These are phyloP conservation scores for Penicillium coprophilum DNA, from an alignment of 495 filamentous ascomycete species.

Conservation along the genomic window DNA sequence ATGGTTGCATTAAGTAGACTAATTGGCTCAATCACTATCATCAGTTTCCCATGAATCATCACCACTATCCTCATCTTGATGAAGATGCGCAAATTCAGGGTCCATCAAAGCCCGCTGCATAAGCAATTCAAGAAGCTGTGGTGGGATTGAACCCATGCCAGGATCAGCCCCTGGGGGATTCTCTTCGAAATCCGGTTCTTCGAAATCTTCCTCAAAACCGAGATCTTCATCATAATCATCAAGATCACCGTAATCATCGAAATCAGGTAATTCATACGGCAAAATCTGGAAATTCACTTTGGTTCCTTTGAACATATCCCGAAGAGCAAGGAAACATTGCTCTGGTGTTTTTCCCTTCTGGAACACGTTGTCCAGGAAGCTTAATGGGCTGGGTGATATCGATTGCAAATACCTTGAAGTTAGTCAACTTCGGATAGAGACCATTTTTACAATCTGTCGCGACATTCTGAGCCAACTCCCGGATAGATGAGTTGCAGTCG, in stretches of 20 bases:
- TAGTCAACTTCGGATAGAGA: conserved; percentile 17
- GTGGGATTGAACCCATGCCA: conserved; percentile 1
- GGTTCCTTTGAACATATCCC: conserved; percentile 23
- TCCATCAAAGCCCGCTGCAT: conserved; percentile 13
- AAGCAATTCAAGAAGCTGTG: conserved; percentile 7
- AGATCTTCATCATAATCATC: conserved; percentile 12
- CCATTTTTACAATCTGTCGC: conserved; percentile 24
- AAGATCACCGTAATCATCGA: conserved; percentile 12
- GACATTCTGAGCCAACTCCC: conserved; percentile 20
- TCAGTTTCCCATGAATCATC: background rate
- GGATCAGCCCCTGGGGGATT: background rate
- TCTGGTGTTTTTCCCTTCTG: conserved; percentile 23
- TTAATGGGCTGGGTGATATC: conserved; percentile 27
- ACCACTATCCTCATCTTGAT: background rate
- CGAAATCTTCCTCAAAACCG: background rate
- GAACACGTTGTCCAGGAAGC: conserved; percentile 22
- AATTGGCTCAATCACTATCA: background rate
- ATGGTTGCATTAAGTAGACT: background rate
- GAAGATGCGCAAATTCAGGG: conserved; percentile 15
- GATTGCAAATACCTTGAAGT: conserved; percentile 17
- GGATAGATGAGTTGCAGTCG: conserved; percentile 29
- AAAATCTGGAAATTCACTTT: conserved; percentile 24
- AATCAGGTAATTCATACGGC: conserved; percentile 11
- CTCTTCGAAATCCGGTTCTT: background rate
- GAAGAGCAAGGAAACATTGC: conserved; percentile 21